Base-by-base conservation (phyloP, 2,329 filamentous ascomycete genomes). In the Calonectria montana region DNA sequence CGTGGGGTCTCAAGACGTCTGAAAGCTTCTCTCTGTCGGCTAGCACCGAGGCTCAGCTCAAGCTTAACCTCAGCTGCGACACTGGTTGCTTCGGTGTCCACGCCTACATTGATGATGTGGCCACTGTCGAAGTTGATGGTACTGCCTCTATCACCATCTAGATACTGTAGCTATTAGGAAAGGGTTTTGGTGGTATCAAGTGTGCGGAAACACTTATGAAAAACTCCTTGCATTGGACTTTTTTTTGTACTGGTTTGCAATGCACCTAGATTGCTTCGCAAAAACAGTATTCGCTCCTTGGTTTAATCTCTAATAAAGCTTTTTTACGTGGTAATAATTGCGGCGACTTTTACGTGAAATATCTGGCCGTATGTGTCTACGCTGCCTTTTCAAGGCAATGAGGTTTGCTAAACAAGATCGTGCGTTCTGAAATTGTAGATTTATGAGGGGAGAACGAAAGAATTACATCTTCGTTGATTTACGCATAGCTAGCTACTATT, bases 381-480 rank as follows among this genome's bases (percentile, higher is more conserved):
- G 5, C 0, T 64, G 64, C 15, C 64, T 47, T 13, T 48, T 47
- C 1, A 55, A 6, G 21, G 64, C 69, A 1, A 71, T 71, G 1
- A 6, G 48, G n/a, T n/a, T 71, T 16, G 69, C 69, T 7, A 18
- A 48, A 35, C n/a, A 18, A 55, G 15, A 29, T 63, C 18, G 8
- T n/a, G 10, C 64, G 57, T 39, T 10, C 62, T 18, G 53, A 66
- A 1, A 50, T 71, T 9, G 69, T 21, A 27, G 61, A 64, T 48
- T 31, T 64, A 29, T 31, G 39, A 41, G 13, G 29, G 9, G 9
- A 31, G 29, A 31, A 9, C 9, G 9, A 5, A 31, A 31, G 9
- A 31, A 31, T 4, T 31, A 31, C 29, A 9, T 9, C 9, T 9
- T 9, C 29, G 29, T 31, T 9, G 9, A 31, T 31, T 31, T 31